These are phyloP conservation scores for Salix udensis DNA, from an alignment of 345 rosid species.

Conservation along the genomic window DNA sequence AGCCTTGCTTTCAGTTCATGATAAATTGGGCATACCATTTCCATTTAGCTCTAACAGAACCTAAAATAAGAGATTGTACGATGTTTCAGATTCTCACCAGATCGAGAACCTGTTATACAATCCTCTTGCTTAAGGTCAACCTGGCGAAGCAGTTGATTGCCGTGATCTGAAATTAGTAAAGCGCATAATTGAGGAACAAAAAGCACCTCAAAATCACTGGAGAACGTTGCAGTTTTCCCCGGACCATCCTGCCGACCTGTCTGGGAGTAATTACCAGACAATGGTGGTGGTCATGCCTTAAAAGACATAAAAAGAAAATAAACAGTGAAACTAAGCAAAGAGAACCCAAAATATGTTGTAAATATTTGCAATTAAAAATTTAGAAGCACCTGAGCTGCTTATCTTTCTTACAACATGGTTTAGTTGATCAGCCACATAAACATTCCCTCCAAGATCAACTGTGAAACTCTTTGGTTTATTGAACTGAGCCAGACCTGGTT, in stretches of 20 bases:
- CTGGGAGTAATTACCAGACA: slow-evolving; percentile 47
- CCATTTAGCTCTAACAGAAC: background rate
- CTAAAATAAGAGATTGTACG: background rate
- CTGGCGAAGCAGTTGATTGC: slow-evolving; percentile 51
- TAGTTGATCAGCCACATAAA: slow-evolving; percentile 60
- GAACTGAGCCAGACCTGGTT: slow-evolving; percentile 45
- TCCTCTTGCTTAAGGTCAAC: slow-evolving; percentile 60
- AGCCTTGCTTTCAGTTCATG: background rate
- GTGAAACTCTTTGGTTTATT: slow-evolving; percentile 48
- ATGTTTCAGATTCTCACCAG: slow-evolving; percentile 28
- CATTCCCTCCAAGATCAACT: slow-evolving; percentile 55
- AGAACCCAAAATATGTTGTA: background rate
- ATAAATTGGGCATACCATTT: background rate
- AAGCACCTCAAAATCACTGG: slow-evolving; percentile 50
- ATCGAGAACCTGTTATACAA: slow-evolving; percentile 44
- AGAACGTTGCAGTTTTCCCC: slow-evolving; percentile 66
- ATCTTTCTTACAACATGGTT: slow-evolving; percentile 62
- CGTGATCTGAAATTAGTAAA: slow-evolving; percentile 62
- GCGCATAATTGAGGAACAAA: slow-evolving; percentile 51
- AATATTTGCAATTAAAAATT: background rate
- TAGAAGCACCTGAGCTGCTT: slow-evolving; percentile 41
- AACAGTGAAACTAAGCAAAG: background rate
- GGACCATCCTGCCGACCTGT: slow-evolving; percentile 56
- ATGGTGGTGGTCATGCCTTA: slow-evolving; percentile 60
- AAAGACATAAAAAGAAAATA: background rate